Base-by-base conservation (phyloP, 2,329 filamentous ascomycete genomes). In the Pestalotiopsis fici region DNA sequence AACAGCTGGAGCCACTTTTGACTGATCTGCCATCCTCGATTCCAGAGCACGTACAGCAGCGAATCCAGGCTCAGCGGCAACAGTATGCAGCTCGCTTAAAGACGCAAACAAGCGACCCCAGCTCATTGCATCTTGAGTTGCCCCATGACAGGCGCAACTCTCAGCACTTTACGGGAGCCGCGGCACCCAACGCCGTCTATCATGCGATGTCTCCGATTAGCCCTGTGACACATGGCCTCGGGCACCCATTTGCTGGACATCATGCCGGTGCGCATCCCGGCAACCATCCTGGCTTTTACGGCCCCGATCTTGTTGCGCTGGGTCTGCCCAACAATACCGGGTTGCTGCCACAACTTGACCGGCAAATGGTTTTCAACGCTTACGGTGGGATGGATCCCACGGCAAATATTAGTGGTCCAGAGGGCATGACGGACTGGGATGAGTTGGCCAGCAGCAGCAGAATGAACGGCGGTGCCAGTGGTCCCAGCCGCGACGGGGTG, bases 321-420 rank as follows among this genome's bases (percentile, higher is more conserved):
- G 83, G 83, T 3, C 79, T 90, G 18, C 79, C 80, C 25, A 85
- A 84, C 73, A 78, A 80, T 23, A 80, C 83, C 67, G 81, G 81
- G 2, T 84, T 89, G 65, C 81, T 94, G 28, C 89, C 91, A 11
- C 89, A 93, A 68, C 86, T 95, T 15, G 92, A 95, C 73, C 86
- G 91, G 3, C 91, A 94, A 74, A 88, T 94, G 70, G 90, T 94
- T 1, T 93, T 93, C 69, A 90, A 90, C 47, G 91, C 90, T 1
- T 95, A 94, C 74, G 83, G 84, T 9, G 85, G 82, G 35, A 78
- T 88, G 71, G 84, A 87, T 50, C 77, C 82, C 1, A 78, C 77
- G 7, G 43, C 57, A 35, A 76, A 78, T 11, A 80, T 83, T 62
- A 73, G 74, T 54, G 75, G 75, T 2, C 76, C 77, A 0, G 79